Base-by-base conservation (phyloP, 306 rosid genomes). In the Comarum palustre region DNA sequence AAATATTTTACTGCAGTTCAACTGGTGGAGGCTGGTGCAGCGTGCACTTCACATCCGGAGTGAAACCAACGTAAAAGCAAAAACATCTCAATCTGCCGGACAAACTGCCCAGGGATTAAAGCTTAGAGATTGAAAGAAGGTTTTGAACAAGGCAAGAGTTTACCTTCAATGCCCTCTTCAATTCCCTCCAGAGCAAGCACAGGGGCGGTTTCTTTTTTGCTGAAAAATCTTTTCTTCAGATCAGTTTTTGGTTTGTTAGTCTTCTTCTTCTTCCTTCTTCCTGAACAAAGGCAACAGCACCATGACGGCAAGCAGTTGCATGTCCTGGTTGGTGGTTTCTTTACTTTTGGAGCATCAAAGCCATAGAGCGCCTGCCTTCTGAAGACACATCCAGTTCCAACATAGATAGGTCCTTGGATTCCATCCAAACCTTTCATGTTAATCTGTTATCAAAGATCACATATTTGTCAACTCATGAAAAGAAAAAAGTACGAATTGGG, bases 381-480 rank as follows among this genome's bases (percentile, higher is more conserved):
- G 62, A 88, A 87, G 47, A 90, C 88, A 74, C 91, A 90, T 80
- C 91, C 89, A 62, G 85, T 83, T 54, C 96, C 91, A 48, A 88
- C 84, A 79, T 82, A 86, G 51, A 82, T 81, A 61, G 96, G 96
- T 52, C 96, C 93, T 90, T 90, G 96, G 45, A 88, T 80, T 4
- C 96, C 93, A 86, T 90, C 96, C 85, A 90, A 80, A 72, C 91
- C 93, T 73, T 86, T 86, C 93, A 88, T 90, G 76, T 88, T 88
- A 39, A 88, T 82, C 96, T 90, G 73, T 36, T 64, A 76, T 52
- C 7, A 1, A 58, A 59, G 31, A 75, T 9, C 69, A 36, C 50
- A 17, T 47, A 10, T 22, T 31, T 65, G 17, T 76, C 32, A 62
- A 20, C 32, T 29, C 71, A 45, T 29, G 12, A 25, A 45, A 66